Evolutionary conservation across 192 early-diverging fungal genomes (phyloP).

Genomic region (Coemansia sp.): DNA sequence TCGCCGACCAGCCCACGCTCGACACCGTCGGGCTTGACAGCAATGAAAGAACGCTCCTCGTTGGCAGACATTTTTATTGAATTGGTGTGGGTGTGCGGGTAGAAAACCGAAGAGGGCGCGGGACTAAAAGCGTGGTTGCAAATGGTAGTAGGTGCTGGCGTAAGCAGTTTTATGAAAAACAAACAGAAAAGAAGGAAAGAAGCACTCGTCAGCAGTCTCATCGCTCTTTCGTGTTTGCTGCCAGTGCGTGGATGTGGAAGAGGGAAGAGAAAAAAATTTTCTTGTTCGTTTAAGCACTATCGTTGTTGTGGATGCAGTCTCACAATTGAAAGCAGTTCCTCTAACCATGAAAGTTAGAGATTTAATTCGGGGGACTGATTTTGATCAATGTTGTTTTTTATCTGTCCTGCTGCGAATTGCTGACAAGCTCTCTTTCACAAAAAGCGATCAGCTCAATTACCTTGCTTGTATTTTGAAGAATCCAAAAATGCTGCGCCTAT

Average conservation of each 20-base stretch:
- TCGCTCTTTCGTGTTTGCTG: conserved; percentile 12
- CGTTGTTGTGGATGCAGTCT: not conserved
- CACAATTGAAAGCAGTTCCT: no score
- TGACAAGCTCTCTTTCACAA: not conserved
- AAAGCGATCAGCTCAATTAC: not conserved
- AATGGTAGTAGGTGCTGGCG: conserved; percentile 6
- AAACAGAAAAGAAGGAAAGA: conserved; percentile 23
- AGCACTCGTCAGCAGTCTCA: conserved; percentile 19
- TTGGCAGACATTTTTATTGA: conserved; percentile 49
- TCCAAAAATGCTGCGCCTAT: not conserved
- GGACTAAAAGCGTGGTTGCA: conserved; percentile 7
- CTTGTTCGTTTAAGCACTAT: not conserved
- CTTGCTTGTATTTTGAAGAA: not conserved
- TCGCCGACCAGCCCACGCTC: conserved; percentile 88
- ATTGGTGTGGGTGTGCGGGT: not conserved
- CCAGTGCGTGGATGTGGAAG: not conserved
- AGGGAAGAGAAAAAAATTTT: not conserved
- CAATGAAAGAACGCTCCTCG: conserved; percentile 56
- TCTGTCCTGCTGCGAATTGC: no score
- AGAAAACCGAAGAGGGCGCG: not conserved
- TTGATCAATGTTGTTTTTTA: no score
- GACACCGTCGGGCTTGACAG: conserved; percentile 62
- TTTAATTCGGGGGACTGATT: no score
- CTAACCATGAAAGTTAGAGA: no score
- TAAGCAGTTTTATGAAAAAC: conserved; percentile 16